These are phyloP conservation scores for Penicillium cinerascens DNA, from an alignment of 495 filamentous ascomycete species.

Conservation along the genomic window DNA sequence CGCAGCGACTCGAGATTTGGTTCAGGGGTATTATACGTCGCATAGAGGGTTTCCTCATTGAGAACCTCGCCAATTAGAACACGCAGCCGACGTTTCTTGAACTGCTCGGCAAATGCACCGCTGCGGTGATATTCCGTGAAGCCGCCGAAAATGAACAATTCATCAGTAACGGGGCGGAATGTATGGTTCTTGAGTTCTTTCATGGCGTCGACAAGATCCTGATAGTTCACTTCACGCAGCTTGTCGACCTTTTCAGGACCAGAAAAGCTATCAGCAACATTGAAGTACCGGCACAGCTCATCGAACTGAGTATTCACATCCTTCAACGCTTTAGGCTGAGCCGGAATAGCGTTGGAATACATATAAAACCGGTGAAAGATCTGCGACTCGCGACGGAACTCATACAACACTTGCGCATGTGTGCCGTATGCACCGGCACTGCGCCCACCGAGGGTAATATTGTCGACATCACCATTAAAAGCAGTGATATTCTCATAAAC, in stretches of 20 bases:
- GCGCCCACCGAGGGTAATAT: conserved; percentile 57
- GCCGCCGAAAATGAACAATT: conserved; percentile 34
- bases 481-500: conserved; percentile 51
- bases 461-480: conserved; percentile 56
- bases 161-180: conserved; percentile 45
- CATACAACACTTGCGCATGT: conserved; percentile 45
- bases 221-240: conserved; percentile 29
- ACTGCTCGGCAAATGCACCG: conserved; percentile 38
- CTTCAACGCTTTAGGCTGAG: conserved; percentile 40
- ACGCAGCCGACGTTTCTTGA: conserved; percentile 35
- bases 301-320: conserved; percentile 48
- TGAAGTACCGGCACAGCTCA: conserved; percentile 32
- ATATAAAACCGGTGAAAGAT: conserved; percentile 39
- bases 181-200: conserved; percentile 36
- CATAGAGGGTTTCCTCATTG: conserved; percentile 47
- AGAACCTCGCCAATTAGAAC: conserved; percentile 47
- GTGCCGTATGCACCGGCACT: conserved; percentile 60
- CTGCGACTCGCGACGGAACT: conserved; percentile 31
- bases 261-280: conserved; percentile 25
- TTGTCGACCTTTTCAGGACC: conserved; percentile 32
- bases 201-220: conserved; percentile 31
- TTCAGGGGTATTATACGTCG: conserved; percentile 30
- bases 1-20: conserved; percentile 31
- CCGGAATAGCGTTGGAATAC: conserved; percentile 47
- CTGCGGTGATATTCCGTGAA: conserved; percentile 39